Base-by-base conservation (phyloP, 116 monocot genomes). In the Trichopus zeylanicus region DNA sequence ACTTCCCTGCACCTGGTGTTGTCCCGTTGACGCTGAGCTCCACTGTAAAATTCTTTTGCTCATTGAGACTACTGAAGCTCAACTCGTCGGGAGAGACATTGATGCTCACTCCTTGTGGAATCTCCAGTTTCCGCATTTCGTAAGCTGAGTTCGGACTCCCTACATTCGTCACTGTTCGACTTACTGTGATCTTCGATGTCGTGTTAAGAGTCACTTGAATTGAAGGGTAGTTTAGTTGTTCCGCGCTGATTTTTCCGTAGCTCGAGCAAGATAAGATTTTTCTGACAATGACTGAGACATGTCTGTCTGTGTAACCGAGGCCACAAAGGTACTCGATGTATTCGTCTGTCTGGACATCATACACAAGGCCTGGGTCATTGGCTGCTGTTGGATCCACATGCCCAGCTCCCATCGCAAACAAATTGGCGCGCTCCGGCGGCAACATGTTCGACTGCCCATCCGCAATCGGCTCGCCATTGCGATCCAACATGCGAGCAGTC, bases 121-220 rank as follows among this genome's bases (percentile, higher is more conserved):
- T 31, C 1, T 62, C 62, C 10, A 56, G 19, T 16, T 58, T 34
- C 49, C n/a, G n/a, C n/a, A 51, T 31, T 5, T 5, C 58, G 31
- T 67, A 67, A 1, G 10, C 49, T 23, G 47, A 18, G 1, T 1
- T 32, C 3, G 58, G 49, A 31, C 30, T 32, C 0, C 58, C 51
- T 0, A 67, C 67, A n/a, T 72, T 42, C 18, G 65, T 72, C 30
- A 55, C 65, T 1, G 59, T 72, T 24, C 72, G 51, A 0, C 26
- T 65, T 13, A 65, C 53, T 7, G 42, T 72, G 16, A 31, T 21
- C 16, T 4, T 4, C 3, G n/a, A 16, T 6, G 4, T 28, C 16
- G n/a, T n/a, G n/a, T n/a, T n/a, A n/a, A 16, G 0, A 9, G 33
- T 2, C 6, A 67, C 33, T 3, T 22, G 5, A 10, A 67, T 57